Base-by-base conservation (phyloP, 2,329 filamentous ascomycete genomes). In the Colletotrichum incanum region DNA sequence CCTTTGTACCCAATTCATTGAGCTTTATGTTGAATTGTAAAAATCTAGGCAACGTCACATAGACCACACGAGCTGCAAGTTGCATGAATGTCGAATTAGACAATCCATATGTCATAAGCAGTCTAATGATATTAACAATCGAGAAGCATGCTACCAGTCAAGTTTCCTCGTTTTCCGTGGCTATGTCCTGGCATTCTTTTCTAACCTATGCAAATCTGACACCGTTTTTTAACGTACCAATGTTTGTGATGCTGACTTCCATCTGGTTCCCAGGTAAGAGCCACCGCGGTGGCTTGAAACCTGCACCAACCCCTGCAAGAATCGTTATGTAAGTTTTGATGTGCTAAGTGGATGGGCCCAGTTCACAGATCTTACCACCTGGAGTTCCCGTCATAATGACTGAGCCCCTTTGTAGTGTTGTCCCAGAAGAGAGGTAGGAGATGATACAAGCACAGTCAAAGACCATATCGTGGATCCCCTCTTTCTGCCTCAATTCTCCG, bases 341-440 rank as follows among this genome's bases (percentile, higher is more conserved):
- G 20, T 3, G 2, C 14, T 6, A 1, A 39, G 26, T 12, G 18
- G 14, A 9, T 3, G 2, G 1, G 1, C 3, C 11, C 5, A 3
- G 50, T 14, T 8, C 1, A 2, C 6, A 50, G 41, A 23, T 70
- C 76, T 74, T 76, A 75, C 84, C 84, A 50, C 79, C 79, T 2
- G 84, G 85, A 0, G 85, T 87, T 5, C 85, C 85, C 0, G 85
- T 86, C 80, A 86, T 80, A 9, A 86, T 85, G 3, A 86, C 77
- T 4, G 79, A 81, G 1, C 85, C 85, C n/a, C 81, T 80, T 28
- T 81, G 76, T 0, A 86, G 73, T 0, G 85, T 86, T 0, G 84
- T 86, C 1, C 84, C 85, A 0, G 79, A 77, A 0, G 82, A 84
- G 0, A 85, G 72, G 54, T 83, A 83, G 0, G 78, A 76, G 2